Evolutionary conservation across 495 filamentous ascomycete genomes (phyloP).

Genomic region (Aspergillus sclerotiicarbonarius): DNA sequence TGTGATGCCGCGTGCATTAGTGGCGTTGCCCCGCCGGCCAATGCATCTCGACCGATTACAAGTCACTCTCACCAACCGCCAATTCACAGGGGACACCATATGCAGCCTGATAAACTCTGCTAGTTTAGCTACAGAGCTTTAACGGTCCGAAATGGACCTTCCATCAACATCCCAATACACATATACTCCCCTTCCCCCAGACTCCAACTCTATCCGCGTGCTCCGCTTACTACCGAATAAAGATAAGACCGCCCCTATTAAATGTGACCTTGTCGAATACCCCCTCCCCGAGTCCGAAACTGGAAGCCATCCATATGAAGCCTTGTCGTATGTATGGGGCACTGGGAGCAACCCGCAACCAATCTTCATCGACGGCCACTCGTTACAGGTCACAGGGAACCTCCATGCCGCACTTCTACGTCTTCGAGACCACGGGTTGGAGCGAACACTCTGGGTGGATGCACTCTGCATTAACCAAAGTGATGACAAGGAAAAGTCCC

Average conservation of each 20-base stretch:
- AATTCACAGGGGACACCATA: too few species aligned
- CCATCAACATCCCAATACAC: neutral
- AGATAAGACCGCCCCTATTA: neutral
- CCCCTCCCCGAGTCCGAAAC: neutral
- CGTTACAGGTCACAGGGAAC: constrained; percentile 16
- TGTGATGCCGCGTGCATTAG: too few species aligned
- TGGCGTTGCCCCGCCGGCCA: too few species aligned
- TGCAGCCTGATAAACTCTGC: too few species aligned
- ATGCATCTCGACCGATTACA: too few species aligned
- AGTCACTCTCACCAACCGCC: too few species aligned
- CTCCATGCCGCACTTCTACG: constrained; percentile 19
- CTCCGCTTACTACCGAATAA: constrained; percentile 3
- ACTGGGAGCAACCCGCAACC: constrained; percentile 10
- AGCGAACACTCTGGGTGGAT: constrained; percentile 32
- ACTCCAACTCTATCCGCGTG: constrained; percentile 3
- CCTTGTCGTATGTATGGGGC: constrained; percentile 17
- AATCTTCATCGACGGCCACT: constrained; percentile 15
- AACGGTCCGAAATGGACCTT: neutral
- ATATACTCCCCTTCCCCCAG: neutral
- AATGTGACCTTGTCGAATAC: constrained; percentile 4
- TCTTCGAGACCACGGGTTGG: constrained; percentile 16
- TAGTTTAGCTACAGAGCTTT: neutral
- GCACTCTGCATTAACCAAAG: constrained; percentile 35
- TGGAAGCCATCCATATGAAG: constrained; percentile 11
- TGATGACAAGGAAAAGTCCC: constrained; percentile 25